Percentiles rank a stretch among this genome's conserved stretches.
These are phyloP conservation scores for Porogramme epimiltina DNA, from an alignment of 1,284 basidiomycete genomes.

Conservation along the genomic window DNA sequence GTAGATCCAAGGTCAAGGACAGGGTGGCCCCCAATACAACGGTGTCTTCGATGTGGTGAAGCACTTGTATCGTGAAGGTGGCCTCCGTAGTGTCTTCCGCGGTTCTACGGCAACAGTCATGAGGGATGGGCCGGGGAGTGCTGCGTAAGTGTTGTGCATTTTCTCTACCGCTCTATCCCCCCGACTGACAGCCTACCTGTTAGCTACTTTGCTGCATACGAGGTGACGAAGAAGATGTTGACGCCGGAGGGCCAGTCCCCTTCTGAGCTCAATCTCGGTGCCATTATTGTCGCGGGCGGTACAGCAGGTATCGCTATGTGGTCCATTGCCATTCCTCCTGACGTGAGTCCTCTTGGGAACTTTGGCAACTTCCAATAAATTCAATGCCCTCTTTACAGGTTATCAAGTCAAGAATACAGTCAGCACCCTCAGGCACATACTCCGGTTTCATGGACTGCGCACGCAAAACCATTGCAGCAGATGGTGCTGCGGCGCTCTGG, in stretches of 20 bases:
- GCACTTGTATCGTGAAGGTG: slow-evolving; percentile 94
- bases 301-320: slow-evolving; percentile 98
- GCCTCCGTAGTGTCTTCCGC: slow-evolving; percentile 89
- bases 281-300: slow-evolving; percentile 92
- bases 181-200: neutral
- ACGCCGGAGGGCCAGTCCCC: slow-evolving; percentile 78
- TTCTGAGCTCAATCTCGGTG: slow-evolving; percentile 83
- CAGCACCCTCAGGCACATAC: slow-evolving; percentile 96
- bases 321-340: slow-evolving; percentile 93
- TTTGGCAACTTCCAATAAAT: slow-evolving; percentile 7
- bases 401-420: slow-evolving; percentile 95
- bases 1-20: slow-evolving; percentile 79
- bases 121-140: slow-evolving; percentile 95
- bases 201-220: slow-evolving; percentile 98
- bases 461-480: slow-evolving; percentile 88
- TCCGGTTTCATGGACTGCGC: slow-evolving; percentile 93
- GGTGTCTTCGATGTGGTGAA: slow-evolving; percentile 92
- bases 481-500: slow-evolving; percentile 91
- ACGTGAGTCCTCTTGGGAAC: slow-evolving; percentile 66
- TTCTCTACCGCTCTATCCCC: slow-evolving; percentile 1
- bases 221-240: slow-evolving; percentile 87
- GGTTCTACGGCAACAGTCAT: slow-evolving; percentile 92
- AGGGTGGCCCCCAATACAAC: slow-evolving; percentile 82
- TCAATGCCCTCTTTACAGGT: slow-evolving; percentile 54
- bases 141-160: slow-evolving; percentile 67